These are phyloP conservation scores for Proteromonas lacertae DNA, from an alignment of 352 stramenopile species.

Conservation along the genomic window DNA sequence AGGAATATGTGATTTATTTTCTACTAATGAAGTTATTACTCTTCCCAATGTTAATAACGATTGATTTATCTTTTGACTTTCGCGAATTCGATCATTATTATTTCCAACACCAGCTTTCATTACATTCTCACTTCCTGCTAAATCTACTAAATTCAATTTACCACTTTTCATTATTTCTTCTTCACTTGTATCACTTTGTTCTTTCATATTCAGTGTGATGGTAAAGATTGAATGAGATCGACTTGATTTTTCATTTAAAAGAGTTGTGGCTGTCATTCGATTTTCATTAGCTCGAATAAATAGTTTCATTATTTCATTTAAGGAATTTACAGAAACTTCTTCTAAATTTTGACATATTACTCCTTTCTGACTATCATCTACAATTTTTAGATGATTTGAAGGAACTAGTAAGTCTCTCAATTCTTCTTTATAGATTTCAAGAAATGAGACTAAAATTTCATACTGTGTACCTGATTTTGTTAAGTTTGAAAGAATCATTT, in stretches of 20 bases:
- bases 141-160: slow-evolving; percentile 47
- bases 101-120: slow-evolving; percentile 44
- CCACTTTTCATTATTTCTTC: slow-evolving; percentile 3
- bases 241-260: not conserved
- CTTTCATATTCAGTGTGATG: not conserved
- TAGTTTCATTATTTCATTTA: not conserved
- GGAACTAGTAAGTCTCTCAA: not conserved
- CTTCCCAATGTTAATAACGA: not conserved
- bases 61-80: slow-evolving; percentile 25
- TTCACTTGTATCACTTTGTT: not conserved
- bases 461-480: slow-evolving; percentile 39
- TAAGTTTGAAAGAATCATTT: slow-evolving; percentile 68
- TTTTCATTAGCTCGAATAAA: not conserved
- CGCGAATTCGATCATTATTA: slow-evolving; percentile 31
- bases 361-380: not conserved
- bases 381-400: not conserved
- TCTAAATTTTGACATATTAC: not conserved
- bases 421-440: slow-evolving; percentile 47
- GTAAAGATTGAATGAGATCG: not conserved
- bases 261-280: not conserved
- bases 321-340: not conserved
- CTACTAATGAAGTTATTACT: slow-evolving; percentile 13
- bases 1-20: slow-evolving; percentile 30
- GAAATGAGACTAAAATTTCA: slow-evolving; percentile 66
- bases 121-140: slow-evolving; percentile 52